Percentiles rank a stretch among this genome's conserved stretches.
phyloP scores from a whole-genome alignment of 2,329 filamentous ascomycete species.

The Colletotrichum gloeosporioides region DNA sequence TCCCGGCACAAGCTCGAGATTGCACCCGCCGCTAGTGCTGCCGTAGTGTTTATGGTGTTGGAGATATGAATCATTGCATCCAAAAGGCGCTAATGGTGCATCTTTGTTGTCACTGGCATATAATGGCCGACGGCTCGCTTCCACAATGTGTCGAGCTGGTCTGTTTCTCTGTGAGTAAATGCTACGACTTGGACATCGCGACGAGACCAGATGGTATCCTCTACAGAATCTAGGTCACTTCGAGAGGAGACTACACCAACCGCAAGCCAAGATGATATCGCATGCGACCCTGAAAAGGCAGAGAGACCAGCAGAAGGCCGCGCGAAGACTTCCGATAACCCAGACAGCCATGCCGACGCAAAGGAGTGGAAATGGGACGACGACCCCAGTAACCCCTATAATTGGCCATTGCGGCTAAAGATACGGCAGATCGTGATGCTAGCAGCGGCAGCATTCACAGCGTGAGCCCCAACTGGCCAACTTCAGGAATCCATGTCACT shows the following conservation, averaged over 20 bases:
- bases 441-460: slow-evolving; percentile 43
- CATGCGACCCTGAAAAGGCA: neutral
- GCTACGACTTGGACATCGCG: neutral
- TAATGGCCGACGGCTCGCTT: neutral
- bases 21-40: neutral
- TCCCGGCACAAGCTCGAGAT: neutral
- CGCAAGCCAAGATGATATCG: neutral
- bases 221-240: neutral
- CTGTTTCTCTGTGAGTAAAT: neutral
- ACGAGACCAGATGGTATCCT: neutral
- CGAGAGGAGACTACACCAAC: neutral
- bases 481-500: neutral
- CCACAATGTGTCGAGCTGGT: fast-evolving
- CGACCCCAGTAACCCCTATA: slow-evolving; percentile 53
- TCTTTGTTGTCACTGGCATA: neutral
- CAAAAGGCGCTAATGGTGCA: neutral
- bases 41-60: neutral
- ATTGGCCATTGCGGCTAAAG: slow-evolving; percentile 52
- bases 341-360: neutral
- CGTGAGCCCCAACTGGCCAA: slow-evolving; percentile 33
- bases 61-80: neutral
- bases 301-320: no score
- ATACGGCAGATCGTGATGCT: slow-evolving; percentile 40
- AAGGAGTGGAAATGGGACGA: slow-evolving; percentile 34
- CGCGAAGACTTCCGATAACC: no score